A percentile compares a stretch with the other conserved stretches of the same genome.
Evolutionary conservation across 352 stramenopile genomes (phyloP).

Genomic region (Thraustotheca clavata): DNA sequence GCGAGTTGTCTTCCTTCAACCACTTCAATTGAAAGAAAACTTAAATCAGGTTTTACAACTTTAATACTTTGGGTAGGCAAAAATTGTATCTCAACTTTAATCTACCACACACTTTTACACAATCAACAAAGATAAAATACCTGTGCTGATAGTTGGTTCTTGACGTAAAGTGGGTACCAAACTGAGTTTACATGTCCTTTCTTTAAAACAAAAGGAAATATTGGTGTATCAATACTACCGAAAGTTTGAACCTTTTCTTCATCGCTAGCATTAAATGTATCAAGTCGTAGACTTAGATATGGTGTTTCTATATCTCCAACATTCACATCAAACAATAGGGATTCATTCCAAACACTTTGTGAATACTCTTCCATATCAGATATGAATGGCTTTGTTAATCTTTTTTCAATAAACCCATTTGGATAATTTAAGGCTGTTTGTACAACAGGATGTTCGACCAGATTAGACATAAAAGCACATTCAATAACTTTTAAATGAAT

Average conservation of each 20-base stretch:
- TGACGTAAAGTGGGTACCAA: constrained; percentile 26
- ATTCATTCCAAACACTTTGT: not conserved
- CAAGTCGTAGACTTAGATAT: too few relatives aligned
- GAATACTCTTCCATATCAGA: constrained; percentile 13
- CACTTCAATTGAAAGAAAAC: constrained; percentile 12
- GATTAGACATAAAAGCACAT: constrained; percentile 22
- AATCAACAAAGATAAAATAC: not conserved
- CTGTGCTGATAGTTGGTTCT: constrained; percentile 20
- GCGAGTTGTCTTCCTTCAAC: constrained; percentile 2
- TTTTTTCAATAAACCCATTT: not conserved
- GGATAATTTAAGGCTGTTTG: too few relatives aligned
- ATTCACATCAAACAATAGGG: constrained; percentile 14
- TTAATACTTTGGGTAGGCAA: constrained; percentile 9
- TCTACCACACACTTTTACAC: not conserved
- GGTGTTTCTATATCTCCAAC: too few relatives aligned
- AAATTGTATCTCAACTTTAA: constrained; percentile 39
- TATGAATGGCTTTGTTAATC: not conserved
- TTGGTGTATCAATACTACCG: constrained; percentile 31
- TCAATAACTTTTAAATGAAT: constrained; percentile 32
- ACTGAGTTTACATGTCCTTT: constrained; percentile 31
- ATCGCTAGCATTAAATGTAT: too few relatives aligned
- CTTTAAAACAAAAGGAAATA: constrained; percentile 42
- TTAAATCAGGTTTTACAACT: not conserved
- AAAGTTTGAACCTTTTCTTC: too few relatives aligned
- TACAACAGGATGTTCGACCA: not conserved